Base-by-base conservation (phyloP, 1,139 yeast species). In the Debaryomyces subglobosus region DNA sequence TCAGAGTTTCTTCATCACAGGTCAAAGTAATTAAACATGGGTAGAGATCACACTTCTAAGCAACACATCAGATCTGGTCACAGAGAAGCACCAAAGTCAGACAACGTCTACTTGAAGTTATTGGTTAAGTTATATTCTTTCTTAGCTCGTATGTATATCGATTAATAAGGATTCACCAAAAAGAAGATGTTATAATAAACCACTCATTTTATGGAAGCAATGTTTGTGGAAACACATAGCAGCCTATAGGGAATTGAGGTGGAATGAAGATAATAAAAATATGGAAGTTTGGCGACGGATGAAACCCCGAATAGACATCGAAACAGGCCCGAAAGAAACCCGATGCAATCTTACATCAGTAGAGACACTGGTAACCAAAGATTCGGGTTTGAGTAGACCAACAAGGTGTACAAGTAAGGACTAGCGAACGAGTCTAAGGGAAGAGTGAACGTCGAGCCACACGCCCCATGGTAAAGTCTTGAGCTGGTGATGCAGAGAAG, bases 11-110 rank as follows among this genome's bases (percentile, higher is more conserved):
- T 18, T 21, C 36, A 40, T 40, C 29, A 32, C 46, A 57, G 54
- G 50, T 49, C 51, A 51, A 24, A 44, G 42, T 43, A 49, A 55
- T 47, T 50, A 64, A 77, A 60, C 71, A 94, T 94, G 99, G 99
- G 98, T 86, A 91, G 89, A 83, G 99, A 94, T 83, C 96, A 89
- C 84, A 84, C 89, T 79, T 77, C 85, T 77, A 92, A 91, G 81
- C 97, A 91, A 81, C 99, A 94, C 87, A 84, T 82, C 75, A 89
- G 92, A 82, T 81, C 86, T 67, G 87, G 96, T 78, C 96, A 90
- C 89, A 92, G 99, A 84, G 81, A 87, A 72, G 97, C 97, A 78
- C 99, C 99, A 81, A 91, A 91, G 85, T 92, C 98, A 64, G 97
- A 94, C 82, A 95, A 94, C 77, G 97, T 92, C 80, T 94, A 95